Conservation (phyloP, 2,329 filamentous ascomycete genomes). For the Teratosphaeria gauchensis region DNA sequence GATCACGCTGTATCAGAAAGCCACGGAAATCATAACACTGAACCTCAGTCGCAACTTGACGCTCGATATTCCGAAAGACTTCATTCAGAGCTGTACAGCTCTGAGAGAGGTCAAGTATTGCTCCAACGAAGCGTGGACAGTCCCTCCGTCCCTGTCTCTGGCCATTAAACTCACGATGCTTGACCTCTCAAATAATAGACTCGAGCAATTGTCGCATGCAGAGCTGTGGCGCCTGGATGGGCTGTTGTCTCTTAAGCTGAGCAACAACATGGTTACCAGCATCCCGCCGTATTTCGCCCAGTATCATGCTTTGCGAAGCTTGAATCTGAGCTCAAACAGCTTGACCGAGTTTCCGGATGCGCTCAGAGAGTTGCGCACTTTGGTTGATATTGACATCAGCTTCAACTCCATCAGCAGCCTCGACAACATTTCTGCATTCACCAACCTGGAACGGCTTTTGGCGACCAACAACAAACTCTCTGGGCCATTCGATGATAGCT, state of each 20-base stretch:
- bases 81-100: slow-evolving; percentile 86
- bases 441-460: slow-evolving; percentile 75
- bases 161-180: slow-evolving; percentile 76
- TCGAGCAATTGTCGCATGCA: slow-evolving; percentile 79
- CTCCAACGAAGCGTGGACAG: slow-evolving; percentile 79
- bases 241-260: slow-evolving; percentile 79
- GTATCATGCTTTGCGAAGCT: slow-evolving; percentile 67
- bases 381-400: slow-evolving; percentile 90
- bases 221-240: slow-evolving; percentile 66
- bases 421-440: slow-evolving; percentile 70
- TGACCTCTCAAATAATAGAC: slow-evolving; percentile 87
- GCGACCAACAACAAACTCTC: slow-evolving; percentile 89
- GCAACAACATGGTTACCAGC: slow-evolving; percentile 78
- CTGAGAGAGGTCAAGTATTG: slow-evolving; percentile 92
- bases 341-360: slow-evolving; percentile 77
- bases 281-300: slow-evolving; percentile 74
- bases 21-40: slow-evolving; percentile 83
- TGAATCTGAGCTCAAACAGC: slow-evolving; percentile 92
- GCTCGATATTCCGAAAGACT: slow-evolving; percentile 87
- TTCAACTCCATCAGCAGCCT: slow-evolving; percentile 82
- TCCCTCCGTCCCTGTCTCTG: slow-evolving; percentile 75
- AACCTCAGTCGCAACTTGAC: slow-evolving; percentile 90
- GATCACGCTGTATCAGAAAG: slow-evolving; percentile 84
- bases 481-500: slow-evolving; percentile 59
- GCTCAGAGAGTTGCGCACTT: slow-evolving; percentile 66